Percentiles rank a stretch among this genome's conserved stretches.
phyloP scores from a whole-genome alignment of 1,284 basidiomycete genomes.

The Boletus semigastroideus region DNA sequence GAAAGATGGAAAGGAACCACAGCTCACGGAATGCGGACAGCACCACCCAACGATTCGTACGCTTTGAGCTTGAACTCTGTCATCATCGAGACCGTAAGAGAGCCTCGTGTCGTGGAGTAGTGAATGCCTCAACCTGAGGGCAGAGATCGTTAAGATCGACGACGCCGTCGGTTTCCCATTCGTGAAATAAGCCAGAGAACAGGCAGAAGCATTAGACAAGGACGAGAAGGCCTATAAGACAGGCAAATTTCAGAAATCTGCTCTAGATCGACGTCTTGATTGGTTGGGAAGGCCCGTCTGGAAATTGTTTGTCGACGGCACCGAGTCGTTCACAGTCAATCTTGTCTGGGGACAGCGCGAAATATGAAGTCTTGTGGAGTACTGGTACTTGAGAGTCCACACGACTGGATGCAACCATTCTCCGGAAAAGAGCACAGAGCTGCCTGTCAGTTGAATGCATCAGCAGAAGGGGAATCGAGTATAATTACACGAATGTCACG shows the following conservation, averaged over 20 bases:
- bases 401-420: background rate
- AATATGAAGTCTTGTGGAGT: background rate
- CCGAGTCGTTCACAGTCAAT: constrained; percentile 17
- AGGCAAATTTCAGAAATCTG: background rate
- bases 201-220: constrained; percentile 7
- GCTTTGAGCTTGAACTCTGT: constrained; percentile 40
- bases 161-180: background rate
- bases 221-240: constrained; percentile 14
- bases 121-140: constrained; percentile 33
- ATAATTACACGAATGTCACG: too few species aligned
- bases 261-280: background rate
- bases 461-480: background rate
- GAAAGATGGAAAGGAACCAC: background rate
- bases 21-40: constrained; percentile 44
- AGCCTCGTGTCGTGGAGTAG: constrained; percentile 27
- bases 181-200: background rate
- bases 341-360: background rate
- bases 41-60: constrained; percentile 42
- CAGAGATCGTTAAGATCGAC: constrained; percentile 23
- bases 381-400: background rate
- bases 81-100: constrained; percentile 36
- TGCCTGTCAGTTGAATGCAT: constrained; percentile 9
- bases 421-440: constrained; percentile 9
- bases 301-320: background rate
- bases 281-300: background rate